phyloP scores from a whole-genome alignment of 2,329 filamentous ascomycete species.

The Ascochyta koolunga region DNA sequence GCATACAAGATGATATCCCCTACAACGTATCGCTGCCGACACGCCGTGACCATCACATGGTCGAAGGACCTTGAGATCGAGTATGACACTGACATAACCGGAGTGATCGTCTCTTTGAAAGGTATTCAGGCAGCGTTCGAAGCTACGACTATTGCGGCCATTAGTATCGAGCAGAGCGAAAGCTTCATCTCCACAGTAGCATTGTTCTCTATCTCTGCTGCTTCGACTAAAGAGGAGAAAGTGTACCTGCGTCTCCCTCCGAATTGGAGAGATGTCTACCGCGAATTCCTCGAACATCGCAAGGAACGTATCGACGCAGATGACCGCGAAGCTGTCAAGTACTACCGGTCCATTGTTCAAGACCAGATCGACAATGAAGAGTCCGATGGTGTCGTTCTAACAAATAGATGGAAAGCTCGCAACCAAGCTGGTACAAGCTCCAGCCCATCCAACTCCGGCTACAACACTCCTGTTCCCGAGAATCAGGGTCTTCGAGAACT shows the following conservation, averaged over 20 bases:
- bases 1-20: constrained; percentile 73
- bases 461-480: constrained; percentile 32
- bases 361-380: constrained; percentile 65
- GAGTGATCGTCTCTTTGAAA: constrained; percentile 54
- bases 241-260: constrained; percentile 77
- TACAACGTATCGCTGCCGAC: constrained; percentile 75
- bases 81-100: constrained; percentile 51
- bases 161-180: constrained; percentile 82
- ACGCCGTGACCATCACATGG: constrained; percentile 78
- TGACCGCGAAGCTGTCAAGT: constrained; percentile 72
- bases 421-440: constrained; percentile 36
- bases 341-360: constrained; percentile 73
- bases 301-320: constrained; percentile 72
- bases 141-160: constrained; percentile 76
- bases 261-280: constrained; percentile 84
- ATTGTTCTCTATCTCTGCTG: constrained; percentile 79
- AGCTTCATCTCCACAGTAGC: constrained; percentile 81
- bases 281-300: constrained; percentile 73
- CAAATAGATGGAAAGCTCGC: constrained; percentile 70
- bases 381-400: constrained; percentile 67
- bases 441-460: constrained; percentile 38
- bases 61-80: constrained; percentile 70
- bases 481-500: constrained; percentile 55
- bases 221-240: constrained; percentile 85
- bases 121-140: constrained; percentile 64